Conservation (phyloP, 2,329 filamentous ascomycete genomes). For the Talaromyces sp. region DNA sequence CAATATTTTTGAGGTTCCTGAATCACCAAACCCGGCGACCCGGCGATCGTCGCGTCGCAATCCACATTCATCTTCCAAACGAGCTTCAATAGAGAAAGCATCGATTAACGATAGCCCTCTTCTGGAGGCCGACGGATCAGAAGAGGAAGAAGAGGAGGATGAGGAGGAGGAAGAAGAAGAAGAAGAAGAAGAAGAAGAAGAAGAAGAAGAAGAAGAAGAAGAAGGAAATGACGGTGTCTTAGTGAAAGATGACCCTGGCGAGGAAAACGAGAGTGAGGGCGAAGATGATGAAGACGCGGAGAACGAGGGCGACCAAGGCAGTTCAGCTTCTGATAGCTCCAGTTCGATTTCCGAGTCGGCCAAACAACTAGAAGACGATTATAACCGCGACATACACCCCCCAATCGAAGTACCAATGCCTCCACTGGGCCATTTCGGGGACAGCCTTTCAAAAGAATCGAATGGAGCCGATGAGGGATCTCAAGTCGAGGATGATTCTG, state of each 20-base stretch:
- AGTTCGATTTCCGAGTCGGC: background rate
- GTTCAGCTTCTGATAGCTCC: background rate
- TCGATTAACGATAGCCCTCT: background rate
- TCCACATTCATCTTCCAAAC: background rate
- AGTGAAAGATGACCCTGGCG: background rate
- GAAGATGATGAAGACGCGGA: background rate
- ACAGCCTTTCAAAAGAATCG: background rate
- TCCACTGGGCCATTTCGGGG: background rate
- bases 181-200: background rate
- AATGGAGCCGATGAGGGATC: background rate
- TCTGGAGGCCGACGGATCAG: background rate
- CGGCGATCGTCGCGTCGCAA: conserved; percentile 1
- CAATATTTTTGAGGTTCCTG: background rate
- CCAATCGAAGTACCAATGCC: background rate
- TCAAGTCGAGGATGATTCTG: background rate
- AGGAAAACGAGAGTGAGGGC: background rate
- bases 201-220: background rate
- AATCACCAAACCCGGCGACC: background rate
- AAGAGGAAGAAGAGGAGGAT: background rate
- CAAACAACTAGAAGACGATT: background rate
- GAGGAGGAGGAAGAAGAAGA: background rate
- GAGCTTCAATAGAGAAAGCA: background rate
- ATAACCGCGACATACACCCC: background rate
- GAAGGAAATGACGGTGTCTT: background rate
- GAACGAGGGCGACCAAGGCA: background rate